Base-by-base conservation (phyloP, 192 early-diverging fungal genomes). In the Coemansia sp. region DNA sequence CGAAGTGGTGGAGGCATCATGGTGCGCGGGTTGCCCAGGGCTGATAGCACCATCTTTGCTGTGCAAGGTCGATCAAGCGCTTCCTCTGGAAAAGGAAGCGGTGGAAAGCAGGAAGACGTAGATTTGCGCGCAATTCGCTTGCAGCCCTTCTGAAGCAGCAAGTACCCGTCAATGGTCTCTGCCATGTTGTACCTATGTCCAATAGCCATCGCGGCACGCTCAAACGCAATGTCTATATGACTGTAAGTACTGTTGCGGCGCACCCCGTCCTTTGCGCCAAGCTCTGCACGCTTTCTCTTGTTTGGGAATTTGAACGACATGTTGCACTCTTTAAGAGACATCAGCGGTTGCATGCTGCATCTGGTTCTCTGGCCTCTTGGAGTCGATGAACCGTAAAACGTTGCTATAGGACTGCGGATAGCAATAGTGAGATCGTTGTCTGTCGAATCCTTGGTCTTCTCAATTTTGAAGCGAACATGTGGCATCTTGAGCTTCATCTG, bases 61-160 rank as follows among this genome's bases (percentile, higher is more conserved):
- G 67, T 72, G 37, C 72, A 57, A 43, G 60, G 74, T 42, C 43
- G 40, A 7, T 49, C 55, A 5, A 68, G 60, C 7, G 64, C 74
- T 13, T 59, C 38, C 64, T 67, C 61, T 20, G 67, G 50, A 13
- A 64, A 64, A 5, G 75, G 68, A 17, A 68, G 49, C 1, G 76
- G 73, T 25, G 81, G 81, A 20, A 62, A 60, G 39, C 76, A 84
- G 0, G 77, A 68, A 6, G 67, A 50, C 1, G 54, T 55, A 4
- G 77, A 79, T 38, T 84, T 76, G 60, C 81, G 69, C 12, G 81
- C 73, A 63, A 84, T 79, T 9, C 81, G 76, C 59, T 84, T 84
- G 48, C 76, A 84, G 5, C 69, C 81, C 67, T 79, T 84, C 51
- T 84, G 81, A 67, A 84, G 19, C 38, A 84, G 70, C 49, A 66